A percentile compares a stretch with the other conserved stretches of the same genome.
Evolutionary conservation across 1,284 basidiomycete species (phyloP).

Genomic region (Termitomyces sp.): DNA sequence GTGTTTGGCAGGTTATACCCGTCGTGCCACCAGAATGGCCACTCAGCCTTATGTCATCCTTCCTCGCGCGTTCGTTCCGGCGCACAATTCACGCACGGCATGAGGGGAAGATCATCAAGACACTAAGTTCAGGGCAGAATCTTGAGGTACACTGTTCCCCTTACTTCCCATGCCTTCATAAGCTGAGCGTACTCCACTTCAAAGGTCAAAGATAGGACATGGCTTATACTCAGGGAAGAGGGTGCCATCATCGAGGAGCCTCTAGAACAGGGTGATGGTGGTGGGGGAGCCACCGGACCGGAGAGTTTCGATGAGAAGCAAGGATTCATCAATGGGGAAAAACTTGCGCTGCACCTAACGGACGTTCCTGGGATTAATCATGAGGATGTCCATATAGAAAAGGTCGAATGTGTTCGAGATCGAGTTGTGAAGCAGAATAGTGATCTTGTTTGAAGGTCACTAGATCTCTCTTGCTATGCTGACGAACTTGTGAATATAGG

Average conservation of each 20-base stretch:
- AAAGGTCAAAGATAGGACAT: constrained; percentile 49
- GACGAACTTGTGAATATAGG: neutral
- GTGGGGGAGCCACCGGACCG: constrained; percentile 28
- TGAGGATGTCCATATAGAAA: constrained; percentile 6
- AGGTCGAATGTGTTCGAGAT: neutral
- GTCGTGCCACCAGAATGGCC: constrained; percentile 75
- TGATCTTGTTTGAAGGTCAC: neutral
- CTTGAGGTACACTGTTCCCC: constrained; percentile 37
- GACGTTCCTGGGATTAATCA: neutral
- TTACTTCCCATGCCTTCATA: constrained; percentile 5
- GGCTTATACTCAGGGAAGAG: constrained; percentile 51
- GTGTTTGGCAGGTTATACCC: constrained; percentile 54
- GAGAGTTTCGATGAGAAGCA: constrained; percentile 35
- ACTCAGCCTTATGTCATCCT: constrained; percentile 64
- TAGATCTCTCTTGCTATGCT: neutral
- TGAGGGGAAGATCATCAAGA: constrained; percentile 70
- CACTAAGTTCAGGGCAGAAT: constrained; percentile 67
- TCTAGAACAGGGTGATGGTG: constrained; percentile 37
- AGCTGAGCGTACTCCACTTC: neutral
- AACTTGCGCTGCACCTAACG: constrained; percentile 10
- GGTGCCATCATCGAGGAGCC: constrained; percentile 67
- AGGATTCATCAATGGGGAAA: constrained; percentile 14
- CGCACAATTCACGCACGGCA: constrained; percentile 67
- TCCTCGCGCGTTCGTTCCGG: constrained; percentile 74
- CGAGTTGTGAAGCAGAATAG: neutral